Evolutionary conservation across 176 grass and related monocot genomes (phyloP).

Genomic region (Aegilops longissima): DNA sequence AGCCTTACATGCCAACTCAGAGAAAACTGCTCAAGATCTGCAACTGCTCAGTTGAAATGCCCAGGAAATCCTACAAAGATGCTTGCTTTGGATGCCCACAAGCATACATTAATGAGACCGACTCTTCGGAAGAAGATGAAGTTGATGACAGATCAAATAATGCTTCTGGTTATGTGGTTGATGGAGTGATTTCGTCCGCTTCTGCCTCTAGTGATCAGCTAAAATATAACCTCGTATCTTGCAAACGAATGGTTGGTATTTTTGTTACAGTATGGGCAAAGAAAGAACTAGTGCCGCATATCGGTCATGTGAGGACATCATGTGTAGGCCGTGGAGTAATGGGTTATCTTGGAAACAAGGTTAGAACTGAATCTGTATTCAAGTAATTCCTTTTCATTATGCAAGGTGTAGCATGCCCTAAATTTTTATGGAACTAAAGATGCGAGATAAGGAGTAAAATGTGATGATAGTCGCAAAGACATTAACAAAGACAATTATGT

Average conservation of each 20-base stretch:
- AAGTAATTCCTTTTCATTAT: not conserved
- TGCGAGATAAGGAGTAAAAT: not conserved
- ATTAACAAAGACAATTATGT: not conserved
- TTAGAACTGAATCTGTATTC: constrained; percentile 32
- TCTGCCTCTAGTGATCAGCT: constrained; percentile 55
- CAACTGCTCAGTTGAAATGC: constrained; percentile 75
- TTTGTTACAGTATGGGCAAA: constrained; percentile 87
- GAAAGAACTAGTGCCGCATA: constrained; percentile 65
- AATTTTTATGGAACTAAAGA: not conserved
- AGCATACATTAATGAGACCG: constrained; percentile 61
- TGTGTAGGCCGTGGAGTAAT: constrained; percentile 84
- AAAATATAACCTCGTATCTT: constrained; percentile 82
- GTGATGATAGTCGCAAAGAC: not conserved
- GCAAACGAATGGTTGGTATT: constrained; percentile 97
- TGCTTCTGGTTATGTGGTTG: constrained; percentile 35
- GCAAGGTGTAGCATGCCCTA: not conserved
- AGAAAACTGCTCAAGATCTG: constrained; percentile 71
- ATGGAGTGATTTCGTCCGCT: constrained; percentile 33
- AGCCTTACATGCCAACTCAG: constrained; percentile 68
- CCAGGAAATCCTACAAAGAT: constrained; percentile 77
- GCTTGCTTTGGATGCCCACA: constrained; percentile 78
- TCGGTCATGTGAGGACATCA: constrained; percentile 79
- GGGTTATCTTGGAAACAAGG: constrained; percentile 97
- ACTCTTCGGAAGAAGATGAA: constrained; percentile 82
- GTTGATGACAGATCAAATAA: constrained; percentile 56